Base-by-base conservation (phyloP, 441 rosid genomes). In the Arabidopsis lyrata region DNA sequence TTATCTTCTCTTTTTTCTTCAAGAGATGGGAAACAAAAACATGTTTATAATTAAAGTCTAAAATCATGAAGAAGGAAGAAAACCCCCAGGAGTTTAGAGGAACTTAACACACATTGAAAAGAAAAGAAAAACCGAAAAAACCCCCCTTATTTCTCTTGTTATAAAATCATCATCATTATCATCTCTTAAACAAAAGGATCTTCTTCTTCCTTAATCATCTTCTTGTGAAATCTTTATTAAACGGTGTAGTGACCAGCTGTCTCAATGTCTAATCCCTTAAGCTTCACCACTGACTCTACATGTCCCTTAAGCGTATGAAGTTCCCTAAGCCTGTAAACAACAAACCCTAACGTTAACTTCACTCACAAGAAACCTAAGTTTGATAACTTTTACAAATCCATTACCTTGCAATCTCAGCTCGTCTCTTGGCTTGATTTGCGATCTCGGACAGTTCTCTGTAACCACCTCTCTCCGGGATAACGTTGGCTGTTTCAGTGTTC, bases 221-320 rank as follows among this genome's bases (percentile, higher is more conserved):
- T 57, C 73, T 70, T 4, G 6, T 66, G 50, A 50, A 5, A 27
- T 27, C 10, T 55, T 78, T 27, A 44, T 86, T 71, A 95, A 76
- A 95, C 92, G 1, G 98, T 95, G 72, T 93, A 95, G 77, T 95
- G 98, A 77, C 94, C 97, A 84, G 95, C 89, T 60, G 97, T 89
- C 55, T 95, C 98, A 35, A 92, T 95, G 76, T 95, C 98, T 71
- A 95, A 78, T 14, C 99, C 99, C 77, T 92, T 92, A 3, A 95
- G 90, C 84, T 95, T 92, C 81, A 89, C 99, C 75, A 95, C 99
- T 0, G 99, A 95, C 70, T 95, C 98, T 0, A 91, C 99, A 8
- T 93, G 99, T 8, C 99, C 99, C 79, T 92, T 95, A 52, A 95
- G 92, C 1, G 99, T 95, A 75, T 80, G 91, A 47, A 95, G 91